These are phyloP conservation scores for Candida gorgasii DNA, from an alignment of 805 yeast genomes.

Conservation along the genomic window DNA sequence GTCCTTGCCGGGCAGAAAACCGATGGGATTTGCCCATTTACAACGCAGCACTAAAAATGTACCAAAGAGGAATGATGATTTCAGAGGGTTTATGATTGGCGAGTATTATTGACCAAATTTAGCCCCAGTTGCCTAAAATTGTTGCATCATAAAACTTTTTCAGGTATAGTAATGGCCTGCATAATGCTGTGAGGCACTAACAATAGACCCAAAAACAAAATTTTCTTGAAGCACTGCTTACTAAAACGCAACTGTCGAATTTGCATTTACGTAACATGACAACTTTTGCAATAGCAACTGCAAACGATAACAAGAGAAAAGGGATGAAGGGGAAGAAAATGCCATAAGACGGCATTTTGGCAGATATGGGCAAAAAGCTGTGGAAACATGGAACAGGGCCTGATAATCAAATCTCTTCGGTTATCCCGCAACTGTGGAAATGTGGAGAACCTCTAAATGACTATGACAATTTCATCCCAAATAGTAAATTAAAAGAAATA, in stretches of 20 bases:
- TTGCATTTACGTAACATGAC: neutral
- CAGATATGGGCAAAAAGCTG: no score
- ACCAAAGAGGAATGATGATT: slow-evolving; percentile 1
- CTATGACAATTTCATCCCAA: neutral
- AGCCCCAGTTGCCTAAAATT: neutral
- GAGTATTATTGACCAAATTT: neutral
- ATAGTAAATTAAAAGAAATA: slow-evolving; percentile 3
- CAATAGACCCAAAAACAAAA: neutral
- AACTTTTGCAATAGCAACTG: neutral
- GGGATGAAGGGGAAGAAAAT: no score
- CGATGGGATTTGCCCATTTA: neutral
- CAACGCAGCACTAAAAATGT: neutral
- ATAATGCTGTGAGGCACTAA: neutral
- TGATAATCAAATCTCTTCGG: no score
- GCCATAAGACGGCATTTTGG: no score
- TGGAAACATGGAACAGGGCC: no score
- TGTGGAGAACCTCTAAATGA: no score
- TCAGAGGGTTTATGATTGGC: slow-evolving; percentile 4
- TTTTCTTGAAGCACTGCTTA: no score
- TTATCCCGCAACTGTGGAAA: no score
- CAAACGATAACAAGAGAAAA: no score
- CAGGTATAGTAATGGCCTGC: slow-evolving; percentile 1
- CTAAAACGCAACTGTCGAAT: neutral
- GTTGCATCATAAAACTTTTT: neutral
- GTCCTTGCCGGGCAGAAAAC: slow-evolving; percentile 1